Evolutionary conservation across 2,329 filamentous ascomycete genomes (phyloP).

Genomic region (Ambrosiella xylebori): DNA sequence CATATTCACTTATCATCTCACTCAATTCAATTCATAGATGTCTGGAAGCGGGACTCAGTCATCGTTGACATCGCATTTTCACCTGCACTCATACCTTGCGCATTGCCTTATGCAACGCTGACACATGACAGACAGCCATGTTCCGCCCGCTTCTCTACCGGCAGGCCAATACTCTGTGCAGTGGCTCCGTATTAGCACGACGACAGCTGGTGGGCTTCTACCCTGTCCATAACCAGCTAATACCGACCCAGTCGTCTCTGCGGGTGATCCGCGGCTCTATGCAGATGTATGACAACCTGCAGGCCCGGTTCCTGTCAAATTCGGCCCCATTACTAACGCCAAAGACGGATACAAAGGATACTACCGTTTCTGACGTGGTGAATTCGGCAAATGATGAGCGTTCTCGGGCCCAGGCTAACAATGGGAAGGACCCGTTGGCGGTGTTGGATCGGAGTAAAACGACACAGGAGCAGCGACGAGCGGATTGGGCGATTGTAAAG

Average conservation of each 20-base stretch:
- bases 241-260: conserved; percentile 2
- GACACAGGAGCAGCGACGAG: conserved; percentile 78
- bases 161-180: conserved; percentile 5
- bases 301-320: conserved; percentile 6
- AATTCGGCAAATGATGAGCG: not conserved
- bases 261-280: conserved; percentile 8
- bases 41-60: not conserved
- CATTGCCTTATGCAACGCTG: not conserved
- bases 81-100: not conserved
- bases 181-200: conserved; percentile 2
- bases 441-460: conserved; percentile 42
- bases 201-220: conserved; percentile 3
- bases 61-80: not conserved
- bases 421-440: conserved; percentile 37
- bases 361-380: not conserved
- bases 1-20: not conserved
- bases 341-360: not conserved
- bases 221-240: not conserved
- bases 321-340: not conserved
- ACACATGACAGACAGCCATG: conserved; percentile 6
- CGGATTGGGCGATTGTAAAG: conserved; percentile 96
- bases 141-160: conserved; percentile 10
- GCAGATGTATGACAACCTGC: conserved; percentile 8
- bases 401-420: conserved; percentile 8
- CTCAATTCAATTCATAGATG: not conserved